These are phyloP conservation scores for Aureobasidium sp. DNA, from an alignment of 2,329 filamentous ascomycete genomes.

Conservation along the genomic window DNA sequence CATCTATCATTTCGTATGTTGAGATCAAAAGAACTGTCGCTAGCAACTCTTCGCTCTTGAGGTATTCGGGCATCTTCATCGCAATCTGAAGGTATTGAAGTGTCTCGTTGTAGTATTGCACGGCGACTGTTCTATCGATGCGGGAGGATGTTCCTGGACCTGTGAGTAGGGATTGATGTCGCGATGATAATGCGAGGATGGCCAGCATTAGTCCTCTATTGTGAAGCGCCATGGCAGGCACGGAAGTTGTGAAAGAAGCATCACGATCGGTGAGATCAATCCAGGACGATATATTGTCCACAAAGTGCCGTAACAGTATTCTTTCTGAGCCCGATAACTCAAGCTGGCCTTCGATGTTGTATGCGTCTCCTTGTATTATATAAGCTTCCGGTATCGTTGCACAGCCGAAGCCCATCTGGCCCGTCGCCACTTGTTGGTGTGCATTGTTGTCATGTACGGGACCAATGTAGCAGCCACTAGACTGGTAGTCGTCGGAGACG, in stretches of 20 bases:
- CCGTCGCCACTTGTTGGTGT: not conserved
- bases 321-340: conserved; percentile 25
- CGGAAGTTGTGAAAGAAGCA: conserved; percentile 31
- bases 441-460: not conserved
- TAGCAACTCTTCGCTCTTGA: conserved; percentile 49
- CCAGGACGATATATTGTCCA: conserved; percentile 31
- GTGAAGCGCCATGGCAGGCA: conserved; percentile 37
- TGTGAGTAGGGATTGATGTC: conserved; percentile 34
- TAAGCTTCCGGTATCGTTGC: too few relatives aligned
- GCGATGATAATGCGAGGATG: conserved; percentile 48
- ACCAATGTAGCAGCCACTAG: not conserved
- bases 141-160: too few relatives aligned
- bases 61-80: conserved; percentile 51
- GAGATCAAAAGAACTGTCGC: conserved; percentile 53
- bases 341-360: not conserved
- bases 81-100: conserved; percentile 54
- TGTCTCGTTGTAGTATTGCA: conserved; percentile 55
- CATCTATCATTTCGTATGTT: conserved; percentile 60
- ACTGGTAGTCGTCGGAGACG: not conserved
- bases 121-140: conserved; percentile 26
- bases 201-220: conserved; percentile 52
- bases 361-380: not conserved
- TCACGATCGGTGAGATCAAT: conserved; percentile 39
- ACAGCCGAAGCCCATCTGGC: not conserved
- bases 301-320: conserved; percentile 33